Base-by-base conservation (phyloP, 1,284 basidiomycete genomes). In the Naganishia albida region DNA sequence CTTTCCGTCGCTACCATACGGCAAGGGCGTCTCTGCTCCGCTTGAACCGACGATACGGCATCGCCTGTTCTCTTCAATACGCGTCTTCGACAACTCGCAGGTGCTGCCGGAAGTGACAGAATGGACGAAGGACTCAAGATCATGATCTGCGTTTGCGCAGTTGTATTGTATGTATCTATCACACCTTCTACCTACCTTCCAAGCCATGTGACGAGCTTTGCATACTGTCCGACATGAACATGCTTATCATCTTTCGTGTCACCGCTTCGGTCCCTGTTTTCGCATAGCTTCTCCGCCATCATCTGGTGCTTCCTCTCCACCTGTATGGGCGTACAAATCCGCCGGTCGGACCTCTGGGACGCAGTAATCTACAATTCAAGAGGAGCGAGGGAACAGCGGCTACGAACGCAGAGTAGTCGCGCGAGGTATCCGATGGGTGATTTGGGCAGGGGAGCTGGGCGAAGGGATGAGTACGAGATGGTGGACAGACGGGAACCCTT, bases 251-350 rank as follows among this genome's bases (percentile, higher is more conserved):
- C 34, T 10, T n/a, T 34, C 55, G 30, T 28, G 10, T 28, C 28
- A n/a, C 30, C 23, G 40, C 26, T 30, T 28, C 20, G 23, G 12
- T 16, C 43, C 6, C 25, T n/a, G 8, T 49, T 25, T 30, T 23
- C 49, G 12, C 30, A 0, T 56, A 77, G 77, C 28, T 34, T 76
- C 12, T 64, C 66, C 7, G 72, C 73, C 1, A 63, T 78, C 53
- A 72, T 77, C 18, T 78, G 73, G 67, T 77, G 76, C 67, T 76
- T 78, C 68, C 72, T 78, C 8, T 78, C 77, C 1, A 74, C 75
- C 0, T 78, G 77, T 44, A 65, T 77, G 0, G 76, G 77, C 7
- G 43, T 76, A 25, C 69, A 70, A 12, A 72, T 77, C 26, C 72
- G 77, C 6, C 69, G 71, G 0, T 70, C 73, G 13, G 75, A 77